Base-by-base conservation (phyloP, 2,329 filamentous ascomycete species). In the Microdochium nivale region DNA sequence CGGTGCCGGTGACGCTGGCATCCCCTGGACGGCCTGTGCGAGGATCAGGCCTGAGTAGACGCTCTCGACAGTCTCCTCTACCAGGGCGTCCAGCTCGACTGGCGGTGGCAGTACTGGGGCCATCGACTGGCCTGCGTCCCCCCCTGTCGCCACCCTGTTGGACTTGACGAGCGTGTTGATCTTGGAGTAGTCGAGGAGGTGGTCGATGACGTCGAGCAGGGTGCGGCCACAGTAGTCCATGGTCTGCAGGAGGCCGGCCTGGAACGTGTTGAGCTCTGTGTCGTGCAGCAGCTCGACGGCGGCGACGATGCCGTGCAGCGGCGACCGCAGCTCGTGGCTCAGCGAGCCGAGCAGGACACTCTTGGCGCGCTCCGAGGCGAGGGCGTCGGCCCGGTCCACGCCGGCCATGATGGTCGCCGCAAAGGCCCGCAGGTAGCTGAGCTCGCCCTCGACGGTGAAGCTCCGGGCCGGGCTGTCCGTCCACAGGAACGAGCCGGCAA, bases 281-380 rank as follows among this genome's bases (percentile, higher is more conserved):
- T 81, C 77, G 3, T 73, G 70, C 0, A 84, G 58, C 3, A 82
- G 62, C 55, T 81, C 78, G 1, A 72, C 69, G 49, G 69, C 79
- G 0, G 78, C 74, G 0, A 84, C 64, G 30, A 84, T 76, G 2
- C 81, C 81, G 51, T 85, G 81, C 0, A 85, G 66, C 0, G 81
- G 81, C 2, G 77, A 81, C 3, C 81, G 71, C 14, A 85, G 64
- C 59, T 85, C 81, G 58, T 85, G 81, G 2, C 77, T 81, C 5
- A 85, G 74, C 1, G 77, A 82, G 0, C 78, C 76, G 8, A 85
- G 72, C 33, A 82, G 76, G 52, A 83, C 79, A 1, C 75, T 74
- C 59, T 82, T 82, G 30, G 77, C 74, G 50, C 68, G 73, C 32
- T 74, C 70, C 0, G 69, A 67, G 10, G 63, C 59, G 11, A 63